A percentile compares a stretch with the other conserved stretches of the same genome.
These are phyloP conservation scores for Sordariomycetes sp. DNA, from an alignment of 2,329 filamentous ascomycete species.

Conservation along the genomic window DNA sequence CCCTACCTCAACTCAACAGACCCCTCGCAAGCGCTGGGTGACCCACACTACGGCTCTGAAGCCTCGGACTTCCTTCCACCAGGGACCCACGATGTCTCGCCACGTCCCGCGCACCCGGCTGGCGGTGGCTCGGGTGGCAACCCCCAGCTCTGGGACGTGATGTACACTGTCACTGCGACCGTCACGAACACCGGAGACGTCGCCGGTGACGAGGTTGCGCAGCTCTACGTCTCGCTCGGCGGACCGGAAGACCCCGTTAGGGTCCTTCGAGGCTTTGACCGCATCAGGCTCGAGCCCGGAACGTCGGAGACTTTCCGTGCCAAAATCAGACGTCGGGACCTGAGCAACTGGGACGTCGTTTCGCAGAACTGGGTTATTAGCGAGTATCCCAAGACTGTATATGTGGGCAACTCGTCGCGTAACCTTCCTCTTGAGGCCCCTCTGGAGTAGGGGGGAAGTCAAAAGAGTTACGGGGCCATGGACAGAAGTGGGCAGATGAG, in stretches of 20 bases:
- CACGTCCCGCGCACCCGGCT: conserved; percentile 39
- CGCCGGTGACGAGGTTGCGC: conserved; percentile 57
- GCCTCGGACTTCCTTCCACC: conserved; percentile 47
- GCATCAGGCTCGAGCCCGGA: conserved; percentile 57
- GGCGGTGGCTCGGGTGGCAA: conserved; percentile 49
- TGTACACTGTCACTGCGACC: conserved; percentile 56
- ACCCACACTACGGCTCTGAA: conserved; percentile 46
- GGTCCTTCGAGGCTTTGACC: conserved; percentile 69
- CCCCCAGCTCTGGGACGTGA: conserved; percentile 49
- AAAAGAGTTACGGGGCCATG: no score
- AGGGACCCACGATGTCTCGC: conserved; percentile 36
- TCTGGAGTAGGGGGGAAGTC: background rate
- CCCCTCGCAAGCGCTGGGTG: conserved; percentile 39
- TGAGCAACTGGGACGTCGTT: conserved; percentile 74
- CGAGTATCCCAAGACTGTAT: conserved; percentile 36
- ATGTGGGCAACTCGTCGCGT: conserved; percentile 40
- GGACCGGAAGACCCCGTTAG: conserved; percentile 56
- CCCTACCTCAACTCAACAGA: conserved; percentile 58
- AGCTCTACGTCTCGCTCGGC: conserved; percentile 71
- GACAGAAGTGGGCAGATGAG: no score
- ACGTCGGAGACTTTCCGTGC: conserved; percentile 51
- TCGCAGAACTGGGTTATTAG: conserved; percentile 75
- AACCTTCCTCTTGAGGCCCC: conserved; percentile 30
- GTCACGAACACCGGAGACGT: conserved; percentile 58
- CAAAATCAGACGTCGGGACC: conserved; percentile 62